Conservation (phyloP, 2,329 filamentous ascomycete genomes). For the Exophiala lecanii-corni region DNA sequence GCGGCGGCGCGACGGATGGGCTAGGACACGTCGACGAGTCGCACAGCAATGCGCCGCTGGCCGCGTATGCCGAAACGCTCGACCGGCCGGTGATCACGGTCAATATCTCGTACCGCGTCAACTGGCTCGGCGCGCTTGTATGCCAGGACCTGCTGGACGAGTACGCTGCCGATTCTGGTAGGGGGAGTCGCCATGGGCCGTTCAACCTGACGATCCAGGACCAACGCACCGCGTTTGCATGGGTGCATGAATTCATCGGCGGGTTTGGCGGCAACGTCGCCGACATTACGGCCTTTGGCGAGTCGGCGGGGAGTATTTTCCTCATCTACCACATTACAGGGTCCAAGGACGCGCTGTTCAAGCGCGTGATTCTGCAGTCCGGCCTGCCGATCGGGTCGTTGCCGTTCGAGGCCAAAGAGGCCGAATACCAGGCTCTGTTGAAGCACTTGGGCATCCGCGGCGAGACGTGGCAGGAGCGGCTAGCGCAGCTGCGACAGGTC, state of each 20-base stretch:
- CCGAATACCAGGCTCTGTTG: conserved; percentile 41
- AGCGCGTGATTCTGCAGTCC: conserved; percentile 13
- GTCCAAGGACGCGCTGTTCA: conserved; percentile 4
- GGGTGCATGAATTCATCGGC: conserved; percentile 38
- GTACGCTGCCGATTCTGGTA: conserved; percentile 4
- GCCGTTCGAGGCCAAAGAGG: conserved; percentile 33
- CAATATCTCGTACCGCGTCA: conserved; percentile 30
- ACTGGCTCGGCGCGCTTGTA: conserved; percentile 33
- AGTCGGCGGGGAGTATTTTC: conserved; percentile 43
- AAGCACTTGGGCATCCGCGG: conserved; percentile 10
- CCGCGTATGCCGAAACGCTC: conserved; percentile 9
- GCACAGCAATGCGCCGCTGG: conserved; percentile 11
- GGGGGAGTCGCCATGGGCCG: conserved; percentile 10
- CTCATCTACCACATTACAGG: conserved; percentile 16
- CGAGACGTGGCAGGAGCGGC: conserved; percentile 31
- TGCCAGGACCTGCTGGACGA: conserved; percentile 19
- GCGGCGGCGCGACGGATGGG: conserved; percentile 18
- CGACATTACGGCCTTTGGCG: conserved; percentile 39
- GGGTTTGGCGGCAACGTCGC: conserved; percentile 40
- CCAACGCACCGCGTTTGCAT: conserved; percentile 35
- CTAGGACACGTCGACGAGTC: conserved; percentile 18
- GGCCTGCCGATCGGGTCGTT: conserved; percentile 5
- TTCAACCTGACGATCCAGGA: conserved; percentile 44
- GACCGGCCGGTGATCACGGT: conserved; percentile 28
- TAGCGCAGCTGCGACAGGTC: conserved; percentile 30